Evolutionary conservation across 345 rosid species (phyloP).

Genomic region (Theobroma cacao): DNA sequence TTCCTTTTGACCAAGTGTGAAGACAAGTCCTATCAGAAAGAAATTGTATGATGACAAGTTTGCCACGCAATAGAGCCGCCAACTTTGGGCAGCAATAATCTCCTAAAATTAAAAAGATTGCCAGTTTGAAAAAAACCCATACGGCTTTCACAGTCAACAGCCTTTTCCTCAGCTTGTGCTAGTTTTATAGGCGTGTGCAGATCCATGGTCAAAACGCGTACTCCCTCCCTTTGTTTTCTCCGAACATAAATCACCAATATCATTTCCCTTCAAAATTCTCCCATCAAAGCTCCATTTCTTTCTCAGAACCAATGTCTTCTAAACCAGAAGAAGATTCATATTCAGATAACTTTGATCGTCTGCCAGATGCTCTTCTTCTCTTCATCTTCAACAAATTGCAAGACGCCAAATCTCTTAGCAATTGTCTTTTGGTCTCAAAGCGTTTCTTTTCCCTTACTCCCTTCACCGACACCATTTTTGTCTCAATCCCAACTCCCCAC

Average conservation of each 20-base stretch:
- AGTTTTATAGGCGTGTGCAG: not conserved
- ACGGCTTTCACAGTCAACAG: not conserved
- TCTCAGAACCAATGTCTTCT: not conserved
- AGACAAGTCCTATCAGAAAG: not conserved
- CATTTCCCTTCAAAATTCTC: not conserved
- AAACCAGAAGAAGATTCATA: not conserved
- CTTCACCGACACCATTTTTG: slow-evolving; percentile 7
- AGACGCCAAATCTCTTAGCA: slow-evolving; percentile 16
- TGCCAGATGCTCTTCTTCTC: slow-evolving; percentile 25
- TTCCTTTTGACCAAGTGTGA: too few relatives aligned
- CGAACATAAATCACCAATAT: not conserved
- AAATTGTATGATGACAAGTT: not conserved
- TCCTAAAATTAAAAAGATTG: not conserved
- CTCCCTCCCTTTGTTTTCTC: too few relatives aligned
- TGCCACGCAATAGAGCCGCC: not conserved
- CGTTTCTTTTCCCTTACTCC: slow-evolving; percentile 25
- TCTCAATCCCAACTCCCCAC: slow-evolving; percentile 14
- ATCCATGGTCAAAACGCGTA: slow-evolving; percentile 7
- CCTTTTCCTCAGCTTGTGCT: not conserved
- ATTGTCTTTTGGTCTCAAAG: slow-evolving; percentile 20
- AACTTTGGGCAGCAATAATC: not conserved
- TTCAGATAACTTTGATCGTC: slow-evolving; percentile 18
- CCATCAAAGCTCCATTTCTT: not conserved
- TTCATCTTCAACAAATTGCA: slow-evolving; percentile 24
- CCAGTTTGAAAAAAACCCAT: not conserved